Evolutionary conservation across 768 basidiomycete genomes (phyloP), one percentile per base, ranked within the genome.

Genomic region (Ramaria sp.): DNA sequence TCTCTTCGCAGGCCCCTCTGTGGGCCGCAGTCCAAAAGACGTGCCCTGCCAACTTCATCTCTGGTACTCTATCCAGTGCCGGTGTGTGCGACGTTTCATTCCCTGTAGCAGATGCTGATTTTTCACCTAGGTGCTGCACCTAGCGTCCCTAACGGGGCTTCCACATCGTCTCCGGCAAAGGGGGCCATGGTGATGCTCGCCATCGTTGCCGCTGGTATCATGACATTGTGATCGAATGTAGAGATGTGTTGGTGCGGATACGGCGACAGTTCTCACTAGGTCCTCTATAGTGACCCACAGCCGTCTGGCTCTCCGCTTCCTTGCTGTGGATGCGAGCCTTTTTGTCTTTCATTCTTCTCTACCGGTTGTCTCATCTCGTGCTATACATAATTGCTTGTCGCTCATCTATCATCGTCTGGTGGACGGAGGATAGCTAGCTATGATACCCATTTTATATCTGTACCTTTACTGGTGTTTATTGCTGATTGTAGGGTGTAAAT

Each of bases 21-120:
- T 95, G 89, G 78, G 62, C 65, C 20, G 79, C 72, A 57, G 74
- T 93, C 63, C 66, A 72, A 42, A 61, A 61, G 56, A 84, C 75
- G 41, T 99, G 95, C 68, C 88, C 88, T 3, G 27, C 68, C 7
- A 76, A 71, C 64, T 96, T 91, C 80, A 74, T 91, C 57, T 77
- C 70, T 57, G 78, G 80, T 39, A 79, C 78, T 19, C 79, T 85
- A 33, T 74, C 82, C 66, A 86, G 85, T 46, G 88, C 86, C 38
- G 87, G 86, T 62, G 20, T 19, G 55, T 49, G 30, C 24, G 12
- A 27, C 15, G 13, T 11, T 20, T 54, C 22, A 5, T 31, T 43
- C n/a, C 19, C 22, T 15, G 39, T 19, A 17, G 17, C 52, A 41
- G 33, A 31, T 45, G 13, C 27, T 54, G 7, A 45, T 45, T 57